Base-by-base conservation (phyloP, 306 rosid species). In the Trifolium dubium region DNA sequence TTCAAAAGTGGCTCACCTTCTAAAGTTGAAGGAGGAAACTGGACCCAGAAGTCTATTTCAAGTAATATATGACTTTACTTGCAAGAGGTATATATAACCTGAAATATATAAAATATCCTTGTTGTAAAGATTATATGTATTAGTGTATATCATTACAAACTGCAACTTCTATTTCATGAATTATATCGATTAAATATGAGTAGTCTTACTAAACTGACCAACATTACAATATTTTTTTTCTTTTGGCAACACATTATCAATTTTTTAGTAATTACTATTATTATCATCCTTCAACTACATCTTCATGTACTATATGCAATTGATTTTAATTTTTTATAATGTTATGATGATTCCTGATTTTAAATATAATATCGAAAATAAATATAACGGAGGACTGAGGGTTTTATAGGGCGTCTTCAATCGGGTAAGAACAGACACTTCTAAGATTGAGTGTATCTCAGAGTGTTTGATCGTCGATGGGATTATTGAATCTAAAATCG, bases 1-100 rank as follows among this genome's bases (percentile, higher is more conserved):
- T 66, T 51, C 80, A 9, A 89, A 81, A 81, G 98, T 93, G 64
- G 93, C 98, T 63, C 88, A 69, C 23, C 88, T 89, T 69, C 76
- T 93, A 30, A 93, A 84, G 87, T 67, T 81, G 80, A 87, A 89
- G 15, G 82, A 83, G 64, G 96, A 88, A 71, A 51, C 58, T 60
- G 71, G 70, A 34, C 68, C 89, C 8, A 83, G 77, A 76, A 83
- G 96, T 78, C n/a, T 93, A 71, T 58, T 91, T 37, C 97, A 93
- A 78, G 69, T 68, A 56, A 68, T 88, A 56, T 91, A 83, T 79
- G 97, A 91, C 67, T 83, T 74, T 61, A 89, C 97, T 64, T 85
- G 88, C 88, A 91, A 83, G 89, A 83, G 89, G 85, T 53, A 53
- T 53, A 32, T 90, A 41, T 79, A 9, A 53, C 31, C 60, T 64